phyloP scores from a whole-genome alignment of 257 asterid genomes.

The Catharanthus roseus region DNA sequence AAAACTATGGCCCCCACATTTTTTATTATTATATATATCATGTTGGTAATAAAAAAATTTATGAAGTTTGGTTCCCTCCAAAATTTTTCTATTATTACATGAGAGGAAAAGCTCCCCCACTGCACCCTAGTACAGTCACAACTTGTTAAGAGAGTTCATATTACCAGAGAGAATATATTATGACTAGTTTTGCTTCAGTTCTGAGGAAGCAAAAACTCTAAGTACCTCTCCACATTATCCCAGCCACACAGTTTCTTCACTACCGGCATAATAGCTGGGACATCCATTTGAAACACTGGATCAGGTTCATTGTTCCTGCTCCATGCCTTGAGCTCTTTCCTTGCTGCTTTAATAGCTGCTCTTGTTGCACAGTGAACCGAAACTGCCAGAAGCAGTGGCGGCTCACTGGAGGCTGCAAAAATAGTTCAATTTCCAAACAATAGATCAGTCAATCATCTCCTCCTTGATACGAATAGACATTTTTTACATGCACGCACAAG shows the following conservation, averaged over 20 bases:
- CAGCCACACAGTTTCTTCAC: constrained; percentile 70
- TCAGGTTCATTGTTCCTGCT: constrained; percentile 38
- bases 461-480: neutral
- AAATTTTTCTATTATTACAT: too few species aligned
- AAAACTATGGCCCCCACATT: too few species aligned
- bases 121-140: too few species aligned
- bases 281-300: constrained; percentile 41
- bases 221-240: constrained; percentile 41
- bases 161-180: too few species aligned
- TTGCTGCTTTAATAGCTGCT: constrained; percentile 67
- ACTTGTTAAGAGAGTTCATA: too few species aligned
- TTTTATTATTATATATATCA: too few species aligned
- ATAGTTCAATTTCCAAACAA: neutral
- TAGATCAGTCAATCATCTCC: neutral
- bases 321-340: constrained; percentile 56
- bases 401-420: constrained; percentile 79
- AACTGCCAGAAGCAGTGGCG: constrained; percentile 68
- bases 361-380: constrained; percentile 73
- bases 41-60: too few species aligned
- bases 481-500: neutral
- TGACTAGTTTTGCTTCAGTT: neutral
- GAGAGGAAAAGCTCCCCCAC: too few species aligned
- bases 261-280: constrained; percentile 65
- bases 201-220: constrained; percentile 25
- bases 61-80: too few species aligned